Evolutionary conservation across 2,329 filamentous ascomycete species (phyloP), one percentile per base, ranked within the genome.

Genomic region (Fusarium sp.): DNA sequence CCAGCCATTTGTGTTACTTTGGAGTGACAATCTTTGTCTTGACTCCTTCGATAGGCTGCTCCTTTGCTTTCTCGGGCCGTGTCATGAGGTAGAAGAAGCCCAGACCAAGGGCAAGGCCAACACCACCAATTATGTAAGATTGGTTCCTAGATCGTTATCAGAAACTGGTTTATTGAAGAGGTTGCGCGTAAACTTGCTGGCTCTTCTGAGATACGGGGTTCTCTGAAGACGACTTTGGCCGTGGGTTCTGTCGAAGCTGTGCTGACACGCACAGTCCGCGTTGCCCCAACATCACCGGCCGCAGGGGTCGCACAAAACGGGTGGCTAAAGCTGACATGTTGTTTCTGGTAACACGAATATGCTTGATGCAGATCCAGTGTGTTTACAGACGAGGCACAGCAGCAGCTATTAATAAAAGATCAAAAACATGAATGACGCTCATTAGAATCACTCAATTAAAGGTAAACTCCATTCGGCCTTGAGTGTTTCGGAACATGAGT

Each of bases 11-110:
- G 27, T 32, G 11, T 50, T 56, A 65, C 35, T 64, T 71, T 4
- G 52, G 27, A 32, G 23, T 64, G 18, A 34, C 2, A 5, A 32
- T 13, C 52, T 67, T 63, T 2, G 32, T 18, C 8, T 32, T 59
- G 4, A 64, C 25, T 14, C 72, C 57, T 7, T 67, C 41, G 8
- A 74, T 10, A 27, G 58, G 56, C 6, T 58, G 52, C 0, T 72
- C 59, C 61, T 71, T 77, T 27, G 77, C 67, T 16, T 64, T 34
- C 1, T 70, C 75, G 0, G 77, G 66, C 5, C 27, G 20, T 4
- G 27, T 50, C 58, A 50, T 64, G 5, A 78, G 61, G 9, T 72
- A 45, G 14, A 74, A 79, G 67, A 78, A 77, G 1, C 20, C 5
- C 10, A 54, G 25, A 2, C 76, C 76, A 35, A 78, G 20, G 3